phyloP scores from a whole-genome alignment of 768 basidiomycete genomes.

The Trametes villosa region DNA sequence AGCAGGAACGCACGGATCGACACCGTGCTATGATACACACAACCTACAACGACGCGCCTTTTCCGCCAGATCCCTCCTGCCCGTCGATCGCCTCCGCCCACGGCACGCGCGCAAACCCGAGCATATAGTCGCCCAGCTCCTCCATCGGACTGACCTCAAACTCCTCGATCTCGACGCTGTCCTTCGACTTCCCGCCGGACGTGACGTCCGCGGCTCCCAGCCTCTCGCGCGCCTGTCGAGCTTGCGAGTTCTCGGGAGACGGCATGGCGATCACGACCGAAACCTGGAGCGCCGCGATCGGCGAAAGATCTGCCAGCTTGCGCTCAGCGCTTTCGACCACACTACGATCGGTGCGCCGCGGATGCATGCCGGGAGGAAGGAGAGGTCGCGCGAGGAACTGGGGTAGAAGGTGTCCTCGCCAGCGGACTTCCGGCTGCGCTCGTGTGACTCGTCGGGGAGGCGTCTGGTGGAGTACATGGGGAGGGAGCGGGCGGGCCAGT shows the following conservation, averaged over 20 bases:
- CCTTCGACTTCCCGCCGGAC: neutral
- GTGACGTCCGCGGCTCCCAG: neutral
- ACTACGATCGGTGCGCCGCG: too few species aligned
- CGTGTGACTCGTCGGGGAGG: neutral
- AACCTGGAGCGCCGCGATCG: constrained; percentile 27
- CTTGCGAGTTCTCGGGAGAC: constrained; percentile 12
- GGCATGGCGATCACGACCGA: constrained; percentile 33
- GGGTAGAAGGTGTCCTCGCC: constrained; percentile 16
- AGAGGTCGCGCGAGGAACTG: constrained; percentile 5
- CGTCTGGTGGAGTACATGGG: neutral
- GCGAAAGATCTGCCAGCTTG: neutral
- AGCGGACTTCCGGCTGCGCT: constrained; percentile 12
- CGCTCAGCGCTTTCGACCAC: too few species aligned
- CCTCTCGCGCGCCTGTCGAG: neutral
- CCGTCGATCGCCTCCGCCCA: constrained; percentile 17
- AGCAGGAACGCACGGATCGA: neutral
- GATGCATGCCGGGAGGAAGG: neutral
- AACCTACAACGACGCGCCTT: neutral
- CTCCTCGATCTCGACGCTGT: constrained; percentile 4
- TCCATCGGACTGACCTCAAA: constrained; percentile 4
- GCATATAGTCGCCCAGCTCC: constrained; percentile 15
- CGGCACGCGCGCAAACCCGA: constrained; percentile 17
- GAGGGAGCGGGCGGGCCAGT: constrained; percentile 3
- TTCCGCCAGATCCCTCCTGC: neutral
- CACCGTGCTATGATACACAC: neutral